Percentiles rank a stretch among this genome's conserved stretches.
Conservation (phyloP, 2,329 filamentous ascomycete genomes). For the Fusarium solani-melongenae region DNA sequence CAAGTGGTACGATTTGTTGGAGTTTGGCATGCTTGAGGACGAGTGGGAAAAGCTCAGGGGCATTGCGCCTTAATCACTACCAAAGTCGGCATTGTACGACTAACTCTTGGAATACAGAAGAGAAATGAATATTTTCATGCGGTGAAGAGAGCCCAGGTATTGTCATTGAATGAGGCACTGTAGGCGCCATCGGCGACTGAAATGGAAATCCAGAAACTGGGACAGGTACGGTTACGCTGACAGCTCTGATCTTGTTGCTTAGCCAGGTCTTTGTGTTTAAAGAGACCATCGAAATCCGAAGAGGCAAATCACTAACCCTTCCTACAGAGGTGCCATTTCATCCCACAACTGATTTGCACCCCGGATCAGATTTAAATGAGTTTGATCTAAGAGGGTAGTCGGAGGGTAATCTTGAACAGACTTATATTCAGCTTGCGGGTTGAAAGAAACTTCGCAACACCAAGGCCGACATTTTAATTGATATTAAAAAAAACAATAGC, state of each 20-base stretch:
- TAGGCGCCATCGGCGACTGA: neutral
- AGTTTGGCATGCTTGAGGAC: slow-evolving; percentile 52
- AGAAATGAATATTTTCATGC: neutral
- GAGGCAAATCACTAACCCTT: neutral
- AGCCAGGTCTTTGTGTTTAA: neutral
- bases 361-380: neutral
- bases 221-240: neutral
- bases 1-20: slow-evolving; percentile 51
- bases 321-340: neutral
- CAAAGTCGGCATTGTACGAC: neutral
- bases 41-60: slow-evolving; percentile 50
- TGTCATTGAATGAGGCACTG: neutral
- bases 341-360: neutral
- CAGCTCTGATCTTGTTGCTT: neutral
- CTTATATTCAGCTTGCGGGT: no score
- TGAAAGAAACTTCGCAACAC: no score
- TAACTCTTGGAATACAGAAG: neutral
- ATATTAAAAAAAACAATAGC: no score
- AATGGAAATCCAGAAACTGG: neutral
- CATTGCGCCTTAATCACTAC: neutral
- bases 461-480: no score
- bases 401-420: no score
- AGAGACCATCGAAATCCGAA: no score
- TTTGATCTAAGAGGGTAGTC: neutral
- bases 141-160: neutral